Percentiles rank a stretch among this genome's conserved stretches.
Conservation (phyloP, 768 basidiomycete species). For the Boletus bicolor region DNA sequence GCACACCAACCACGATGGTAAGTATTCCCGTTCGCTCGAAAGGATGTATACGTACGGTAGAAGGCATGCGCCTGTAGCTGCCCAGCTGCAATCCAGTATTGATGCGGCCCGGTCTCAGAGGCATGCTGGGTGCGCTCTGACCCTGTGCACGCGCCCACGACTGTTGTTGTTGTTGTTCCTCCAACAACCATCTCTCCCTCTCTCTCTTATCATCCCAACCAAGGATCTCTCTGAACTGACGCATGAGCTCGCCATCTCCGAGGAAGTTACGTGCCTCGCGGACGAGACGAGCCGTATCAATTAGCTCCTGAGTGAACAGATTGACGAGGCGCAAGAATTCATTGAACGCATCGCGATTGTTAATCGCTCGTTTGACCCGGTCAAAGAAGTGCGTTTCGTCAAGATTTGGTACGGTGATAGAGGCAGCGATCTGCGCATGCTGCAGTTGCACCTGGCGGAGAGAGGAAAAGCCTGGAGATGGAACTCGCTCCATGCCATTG, state of each 20-base stretch:
- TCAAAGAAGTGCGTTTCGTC: constrained; percentile 88
- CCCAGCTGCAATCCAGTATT: constrained; percentile 76
- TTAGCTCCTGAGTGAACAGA: constrained; percentile 90
- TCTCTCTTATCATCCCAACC: constrained; percentile 82
- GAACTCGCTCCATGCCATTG: constrained; percentile 20
- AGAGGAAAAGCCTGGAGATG: constrained; percentile 22
- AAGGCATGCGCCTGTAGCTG: constrained; percentile 85
- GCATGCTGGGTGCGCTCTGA: constrained; percentile 35
- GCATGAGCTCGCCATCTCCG: constrained; percentile 75
- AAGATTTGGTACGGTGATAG: constrained; percentile 19
- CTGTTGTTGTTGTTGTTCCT: constrained; percentile 43
- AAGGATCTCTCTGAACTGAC: constrained; percentile 79
- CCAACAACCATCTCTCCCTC: constrained; percentile 47
- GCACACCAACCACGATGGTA: background rate
- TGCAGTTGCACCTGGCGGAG: constrained; percentile 25
- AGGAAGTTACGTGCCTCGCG: constrained; percentile 76
- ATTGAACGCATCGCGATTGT: constrained; percentile 76
- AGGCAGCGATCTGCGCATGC: constrained; percentile 19
- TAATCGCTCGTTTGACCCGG: constrained; percentile 71
- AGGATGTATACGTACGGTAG: constrained; percentile 52
- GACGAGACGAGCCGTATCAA: constrained; percentile 81
- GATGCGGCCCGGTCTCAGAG: constrained; percentile 50
- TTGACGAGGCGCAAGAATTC: constrained; percentile 96
- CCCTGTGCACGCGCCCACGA: constrained; percentile 52
- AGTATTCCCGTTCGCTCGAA: background rate